Conservation (phyloP, 148 eudicot species). For the Agrostemma githago region DNA sequence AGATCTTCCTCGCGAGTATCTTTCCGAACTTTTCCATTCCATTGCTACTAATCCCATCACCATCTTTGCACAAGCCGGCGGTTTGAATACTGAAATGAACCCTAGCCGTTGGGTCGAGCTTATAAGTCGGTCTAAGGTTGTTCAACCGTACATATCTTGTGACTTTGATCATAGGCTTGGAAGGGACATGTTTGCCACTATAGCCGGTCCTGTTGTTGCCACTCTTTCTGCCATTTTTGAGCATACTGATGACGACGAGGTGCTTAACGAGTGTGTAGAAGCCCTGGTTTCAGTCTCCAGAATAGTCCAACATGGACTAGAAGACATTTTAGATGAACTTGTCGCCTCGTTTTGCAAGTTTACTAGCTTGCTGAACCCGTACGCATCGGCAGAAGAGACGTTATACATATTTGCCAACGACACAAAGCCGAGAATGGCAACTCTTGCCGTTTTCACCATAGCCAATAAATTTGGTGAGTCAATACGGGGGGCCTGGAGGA, state of each 20-base stretch:
- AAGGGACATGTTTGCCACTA: conserved; percentile 82
- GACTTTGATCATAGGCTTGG: conserved; percentile 65
- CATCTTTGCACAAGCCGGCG: conserved; percentile 38
- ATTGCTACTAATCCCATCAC: conserved; percentile 59
- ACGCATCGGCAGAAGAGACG: conserved; percentile 91
- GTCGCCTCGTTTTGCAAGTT: conserved; percentile 82
- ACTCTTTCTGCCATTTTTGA: conserved; percentile 80
- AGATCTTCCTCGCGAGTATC: conserved; percentile 79
- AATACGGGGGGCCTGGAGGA: conserved; percentile 86
- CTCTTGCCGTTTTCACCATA: conserved; percentile 76
- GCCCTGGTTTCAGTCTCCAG: conserved; percentile 68
- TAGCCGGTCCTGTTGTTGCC: conserved; percentile 86
- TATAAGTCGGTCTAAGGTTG: conserved; percentile 45
- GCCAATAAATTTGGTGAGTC: conserved; percentile 73
- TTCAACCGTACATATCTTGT: conserved; percentile 44
- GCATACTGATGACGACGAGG: conserved; percentile 79
- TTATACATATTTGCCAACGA: conserved; percentile 78
- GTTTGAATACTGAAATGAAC: conserved; percentile 51
- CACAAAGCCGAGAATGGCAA: conserved; percentile 88
- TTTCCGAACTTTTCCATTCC: conserved; percentile 84
- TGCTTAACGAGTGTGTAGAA: conserved; percentile 78
- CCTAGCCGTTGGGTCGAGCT: conserved; percentile 84
- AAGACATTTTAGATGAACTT: conserved; percentile 83
- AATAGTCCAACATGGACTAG: conserved; percentile 69
- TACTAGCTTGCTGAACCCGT: conserved; percentile 80